Evolutionary conservation across 169 alveolate species (phyloP), one percentile per base, ranked within the genome.

Genomic region (Cryptosporidium meleagridis): DNA sequence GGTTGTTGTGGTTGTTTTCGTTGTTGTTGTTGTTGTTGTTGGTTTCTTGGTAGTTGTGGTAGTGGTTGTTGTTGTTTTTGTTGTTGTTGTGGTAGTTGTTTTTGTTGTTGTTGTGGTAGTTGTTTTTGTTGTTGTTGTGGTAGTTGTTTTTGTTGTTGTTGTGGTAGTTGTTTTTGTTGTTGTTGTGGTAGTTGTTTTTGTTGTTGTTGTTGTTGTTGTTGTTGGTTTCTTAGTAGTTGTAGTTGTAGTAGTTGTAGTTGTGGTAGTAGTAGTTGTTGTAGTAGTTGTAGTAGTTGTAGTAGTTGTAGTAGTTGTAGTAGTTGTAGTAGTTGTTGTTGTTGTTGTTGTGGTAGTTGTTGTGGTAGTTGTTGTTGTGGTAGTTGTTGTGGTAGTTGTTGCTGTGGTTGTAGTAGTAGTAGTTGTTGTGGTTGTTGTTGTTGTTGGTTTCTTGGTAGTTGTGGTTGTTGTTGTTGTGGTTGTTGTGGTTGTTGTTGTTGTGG

Each of bases 211-310:
- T 0, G 75, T 69, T 0, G 80, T 69, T 16, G 80, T 69, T 0
- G 80, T 69, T 33, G 80, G 0, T 37, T 53, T 55, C 0, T 84
- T 84, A 0, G 91, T 84, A 0, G 72, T 62, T 0, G 91, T 16
- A 0, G 59, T 59, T n/a, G 75, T 75, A 0, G 87, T 58, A 0
- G 84, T 75, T 8, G 87, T 51, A 29, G 87, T 75, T 2, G 70
- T 75, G 1, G 87, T 53, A 0, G 87, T 29, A 2, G 71, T n/a
- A 0, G 23, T 53, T 4, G 73, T 75, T 3, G 87, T 53, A 10
- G 87, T 51, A 7, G 71, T 75, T 8, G 87, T 53, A 26, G 87
- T 58, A 16, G 87, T 75, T 29, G 87, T 23, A 5, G 87, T 7
- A 14, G 29, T 53, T 2, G 86, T 44, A 12, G 84, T 58, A 23